Evolutionary conservation across 1,139 yeast species (phyloP).

Genomic region (Suhomyces kunorum): DNA sequence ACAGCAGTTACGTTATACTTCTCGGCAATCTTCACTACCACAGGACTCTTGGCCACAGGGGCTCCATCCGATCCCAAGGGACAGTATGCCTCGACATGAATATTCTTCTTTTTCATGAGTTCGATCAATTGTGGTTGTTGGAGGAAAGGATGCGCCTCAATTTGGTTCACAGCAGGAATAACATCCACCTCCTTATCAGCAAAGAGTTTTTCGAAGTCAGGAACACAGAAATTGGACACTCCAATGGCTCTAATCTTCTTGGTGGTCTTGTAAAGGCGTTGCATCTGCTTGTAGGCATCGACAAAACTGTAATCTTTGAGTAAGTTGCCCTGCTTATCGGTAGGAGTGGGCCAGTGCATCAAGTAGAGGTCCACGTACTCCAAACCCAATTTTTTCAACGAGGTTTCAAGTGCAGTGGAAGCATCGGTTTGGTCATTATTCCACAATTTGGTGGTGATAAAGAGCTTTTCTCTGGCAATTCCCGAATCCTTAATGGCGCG

Average conservation of each 20-base stretch:
- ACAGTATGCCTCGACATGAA: constrained; percentile 71
- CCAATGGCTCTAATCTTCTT: constrained; percentile 72
- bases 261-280: constrained; percentile 53
- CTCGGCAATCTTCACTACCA: constrained; percentile 53
- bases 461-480: constrained; percentile 68
- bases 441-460: constrained; percentile 82
- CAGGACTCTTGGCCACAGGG: constrained; percentile 56
- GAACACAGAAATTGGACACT: constrained; percentile 70
- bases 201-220: constrained; percentile 52
- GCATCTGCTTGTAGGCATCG: constrained; percentile 72
- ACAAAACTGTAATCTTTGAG: constrained; percentile 29
- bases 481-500: constrained; percentile 62
- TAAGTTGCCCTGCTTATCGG: constrained; percentile 38
- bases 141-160: constrained; percentile 73
- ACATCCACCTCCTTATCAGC: constrained; percentile 51
- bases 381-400: constrained; percentile 65
- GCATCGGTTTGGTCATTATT: constrained; percentile 64
- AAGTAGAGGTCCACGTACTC: constrained; percentile 83
- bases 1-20: constrained; percentile 59
- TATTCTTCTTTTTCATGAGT: constrained; percentile 54
- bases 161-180: constrained; percentile 71
- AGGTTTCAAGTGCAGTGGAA: constrained; percentile 57
- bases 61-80: constrained; percentile 76
- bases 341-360: constrained; percentile 84
- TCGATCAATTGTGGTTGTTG: constrained; percentile 67